A percentile compares a stretch with the other conserved stretches of the same genome.
Evolutionary conservation across 2,329 filamentous ascomycete genomes (phyloP).

Genomic region (Paraphoma sp.): DNA sequence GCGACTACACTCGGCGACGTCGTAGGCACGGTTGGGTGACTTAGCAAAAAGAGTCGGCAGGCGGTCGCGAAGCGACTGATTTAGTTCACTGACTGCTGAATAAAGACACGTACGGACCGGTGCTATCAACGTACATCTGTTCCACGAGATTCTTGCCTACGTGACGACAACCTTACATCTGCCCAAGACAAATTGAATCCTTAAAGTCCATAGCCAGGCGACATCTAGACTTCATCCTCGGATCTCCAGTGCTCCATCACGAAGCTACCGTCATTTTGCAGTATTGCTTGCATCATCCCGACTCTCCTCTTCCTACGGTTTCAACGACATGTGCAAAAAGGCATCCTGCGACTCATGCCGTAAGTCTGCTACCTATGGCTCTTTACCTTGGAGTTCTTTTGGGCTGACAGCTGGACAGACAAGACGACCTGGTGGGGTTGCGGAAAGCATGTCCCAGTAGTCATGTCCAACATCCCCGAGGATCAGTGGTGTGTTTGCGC

Average conservation of each 20-base stretch:
- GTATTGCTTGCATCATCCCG: no score
- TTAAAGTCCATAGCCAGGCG: no score
- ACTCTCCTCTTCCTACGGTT: neutral
- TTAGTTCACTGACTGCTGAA: neutral
- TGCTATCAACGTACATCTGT: no score
- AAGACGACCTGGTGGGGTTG: slow-evolving; percentile 72
- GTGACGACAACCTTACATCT: no score
- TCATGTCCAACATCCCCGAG: slow-evolving; percentile 66
- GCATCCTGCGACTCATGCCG: slow-evolving; percentile 68
- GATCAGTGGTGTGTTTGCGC: slow-evolving; percentile 70
- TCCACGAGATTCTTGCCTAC: no score
- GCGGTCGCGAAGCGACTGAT: neutral
- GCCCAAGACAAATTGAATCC: no score
- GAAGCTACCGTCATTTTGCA: no score
- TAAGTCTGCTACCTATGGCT: slow-evolving; percentile 49
- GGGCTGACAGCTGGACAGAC: slow-evolving; percentile 38
- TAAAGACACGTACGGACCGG: no score
- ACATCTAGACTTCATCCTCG: no score
- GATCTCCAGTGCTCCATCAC: no score
- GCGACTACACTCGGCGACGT: slow-evolving; percentile 24
- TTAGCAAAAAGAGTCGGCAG: neutral
- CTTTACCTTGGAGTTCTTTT: neutral
- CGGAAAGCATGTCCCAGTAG: slow-evolving; percentile 65
- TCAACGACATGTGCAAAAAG: slow-evolving; percentile 67
- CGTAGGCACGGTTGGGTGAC: neutral